phyloP scores from a whole-genome alignment of 2,329 filamentous ascomycete species.

The Curvularia sp. region DNA sequence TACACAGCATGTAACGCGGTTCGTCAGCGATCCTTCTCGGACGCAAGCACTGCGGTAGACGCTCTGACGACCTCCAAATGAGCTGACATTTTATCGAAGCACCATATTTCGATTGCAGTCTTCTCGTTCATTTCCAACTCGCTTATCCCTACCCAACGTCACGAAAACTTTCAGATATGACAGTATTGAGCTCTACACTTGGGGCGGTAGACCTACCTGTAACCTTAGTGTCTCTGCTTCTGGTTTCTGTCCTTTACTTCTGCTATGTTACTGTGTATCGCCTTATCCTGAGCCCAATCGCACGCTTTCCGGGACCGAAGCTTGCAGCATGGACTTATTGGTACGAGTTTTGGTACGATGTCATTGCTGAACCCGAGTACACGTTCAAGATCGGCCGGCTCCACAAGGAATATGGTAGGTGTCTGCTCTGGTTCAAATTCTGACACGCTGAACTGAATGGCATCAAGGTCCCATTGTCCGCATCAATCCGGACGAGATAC shows the following conservation, averaged over 20 bases:
- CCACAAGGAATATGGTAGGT: conserved; percentile 19
- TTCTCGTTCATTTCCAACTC: not conserved
- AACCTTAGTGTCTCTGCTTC: conserved; percentile 3
- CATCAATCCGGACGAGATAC: conserved; percentile 16
- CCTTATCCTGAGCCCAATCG: conserved; percentile 16
- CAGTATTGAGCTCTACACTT: not conserved
- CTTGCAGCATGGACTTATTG: conserved; percentile 21
- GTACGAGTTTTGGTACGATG: conserved; percentile 22
- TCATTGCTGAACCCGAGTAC: conserved; percentile 19
- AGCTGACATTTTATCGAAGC: not conserved
- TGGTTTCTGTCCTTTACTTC: not conserved
- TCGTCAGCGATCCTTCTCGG: not conserved
- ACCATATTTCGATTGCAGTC: not conserved
- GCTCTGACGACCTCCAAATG: not conserved
- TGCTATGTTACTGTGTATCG: conserved; percentile 13
- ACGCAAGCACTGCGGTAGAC: not conserved
- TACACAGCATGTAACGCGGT: not conserved
- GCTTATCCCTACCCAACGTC: not conserved
- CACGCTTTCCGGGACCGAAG: conserved; percentile 25
- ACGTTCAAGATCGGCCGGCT: conserved; percentile 8
- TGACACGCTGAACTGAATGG: conserved; percentile 2
- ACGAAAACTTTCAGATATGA: not conserved
- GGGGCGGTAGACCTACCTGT: not conserved
- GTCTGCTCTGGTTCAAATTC: not conserved
- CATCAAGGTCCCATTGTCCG: conserved; percentile 6